These are phyloP conservation scores for Talaromyces sp. DNA, from an alignment of 2,329 filamentous ascomycete genomes.

Conservation along the genomic window DNA sequence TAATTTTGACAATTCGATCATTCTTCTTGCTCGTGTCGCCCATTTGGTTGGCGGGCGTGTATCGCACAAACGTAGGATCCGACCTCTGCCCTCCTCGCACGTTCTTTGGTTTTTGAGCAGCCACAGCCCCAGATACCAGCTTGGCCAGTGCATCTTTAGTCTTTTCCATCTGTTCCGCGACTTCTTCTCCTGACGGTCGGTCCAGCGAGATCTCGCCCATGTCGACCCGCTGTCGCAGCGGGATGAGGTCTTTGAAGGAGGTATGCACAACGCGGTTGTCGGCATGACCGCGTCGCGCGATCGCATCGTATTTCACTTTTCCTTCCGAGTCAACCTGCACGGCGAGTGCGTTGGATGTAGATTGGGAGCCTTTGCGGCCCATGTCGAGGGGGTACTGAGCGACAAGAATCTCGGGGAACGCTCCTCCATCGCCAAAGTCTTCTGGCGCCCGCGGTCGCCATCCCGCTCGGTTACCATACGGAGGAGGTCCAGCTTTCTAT, in stretches of 20 bases:
- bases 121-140: slow-evolving; percentile 78
- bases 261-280: slow-evolving; percentile 84
- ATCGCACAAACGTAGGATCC: slow-evolving; percentile 89
- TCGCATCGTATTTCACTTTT: slow-evolving; percentile 94
- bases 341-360: slow-evolving; percentile 79
- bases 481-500: slow-evolving; percentile 73
- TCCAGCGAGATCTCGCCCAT: slow-evolving; percentile 86
- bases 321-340: slow-evolving; percentile 87
- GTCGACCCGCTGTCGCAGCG: slow-evolving; percentile 85
- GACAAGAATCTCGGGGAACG: slow-evolving; percentile 88
- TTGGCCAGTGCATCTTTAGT: slow-evolving; percentile 81
- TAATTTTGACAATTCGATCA: slow-evolving; percentile 97
- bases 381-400: slow-evolving; percentile 96
- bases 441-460: slow-evolving; percentile 87
- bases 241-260: slow-evolving; percentile 95
- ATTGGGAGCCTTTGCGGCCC: slow-evolving; percentile 69
- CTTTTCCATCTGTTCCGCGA: slow-evolving; percentile 76
- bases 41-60: slow-evolving; percentile 96
- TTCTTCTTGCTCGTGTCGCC: slow-evolving; percentile 80
- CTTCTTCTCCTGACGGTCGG: slow-evolving; percentile 77
- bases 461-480: slow-evolving; percentile 80
- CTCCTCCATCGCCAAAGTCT: slow-evolving; percentile 93
- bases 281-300: slow-evolving; percentile 82
- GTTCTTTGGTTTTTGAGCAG: slow-evolving; percentile 93
- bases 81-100: slow-evolving; percentile 75